Base-by-base conservation (phyloP, 23 red algal species). In the Agarophyton chilense region DNA sequence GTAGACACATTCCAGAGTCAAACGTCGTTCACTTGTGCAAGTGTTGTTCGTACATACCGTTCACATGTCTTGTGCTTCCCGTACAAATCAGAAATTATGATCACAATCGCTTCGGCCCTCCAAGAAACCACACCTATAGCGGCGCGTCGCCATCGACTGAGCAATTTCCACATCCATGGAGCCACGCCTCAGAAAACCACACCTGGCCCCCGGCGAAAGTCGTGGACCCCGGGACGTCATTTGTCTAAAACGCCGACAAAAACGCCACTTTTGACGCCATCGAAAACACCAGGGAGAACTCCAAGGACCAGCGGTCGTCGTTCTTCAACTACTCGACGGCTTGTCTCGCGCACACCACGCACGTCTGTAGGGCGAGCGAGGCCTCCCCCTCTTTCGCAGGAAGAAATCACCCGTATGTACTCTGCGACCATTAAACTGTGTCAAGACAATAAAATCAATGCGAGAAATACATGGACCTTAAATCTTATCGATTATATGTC, bases 401-500 rank as follows among this genome's bases (percentile, higher is more conserved):
- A 40, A 29, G 84, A 94, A 65, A 94, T 99, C 21, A 79, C 88
- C 19, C 72, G 80, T 41, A 87, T 99, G 81, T 99, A 99, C 47
- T 86, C 97, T 21, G 76, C 61, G 12, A 99, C 97, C 16, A 96
- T 99, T 68, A 95, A 95, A 38, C 28, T 99, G 78, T 94, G 91
- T 54, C 74, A 86, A 67, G 93, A 96, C 34, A 96, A 96, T 56
- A 95, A 95, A 68, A 88, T 99, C 57, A 99, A 94, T 58, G 89
- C 89, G 8, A 78, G 78, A 31, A 99, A 99, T 71, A 96, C 97
- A 42, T 99, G 97, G 97, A 77, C 76, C 6, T 89, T 98, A 44
- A 93, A 92, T 47, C 89, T 98, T 50, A 93, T 98, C 33, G 96
- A 98, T 76, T 77, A 99, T 81, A 84, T 98, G 68, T 79, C 81